Evolutionary conservation across 2,329 filamentous ascomycete genomes (phyloP).

Genomic region (Tolypocladium tropicale): DNA sequence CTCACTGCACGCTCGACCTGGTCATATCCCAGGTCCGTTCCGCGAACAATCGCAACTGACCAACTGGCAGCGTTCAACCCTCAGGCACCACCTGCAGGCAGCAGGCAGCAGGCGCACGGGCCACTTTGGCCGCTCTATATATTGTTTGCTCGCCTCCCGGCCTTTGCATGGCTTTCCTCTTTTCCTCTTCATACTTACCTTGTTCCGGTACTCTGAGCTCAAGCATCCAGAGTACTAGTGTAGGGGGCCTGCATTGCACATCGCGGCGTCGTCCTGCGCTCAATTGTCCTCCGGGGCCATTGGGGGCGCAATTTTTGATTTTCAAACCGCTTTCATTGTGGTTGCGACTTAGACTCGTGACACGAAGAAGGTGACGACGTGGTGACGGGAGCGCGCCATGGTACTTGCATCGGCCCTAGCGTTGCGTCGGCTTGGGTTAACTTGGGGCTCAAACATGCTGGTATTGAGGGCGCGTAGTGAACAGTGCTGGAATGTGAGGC

Average conservation of each 20-base stretch:
- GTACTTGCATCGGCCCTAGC: neutral
- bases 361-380: conserved; percentile 28
- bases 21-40: neutral
- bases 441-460: neutral
- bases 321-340: conserved; percentile 33
- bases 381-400: too few species aligned
- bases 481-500: too few species aligned
- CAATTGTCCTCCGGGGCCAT: conserved; percentile 43
- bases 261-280: conserved; percentile 35
- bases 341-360: conserved; percentile 22
- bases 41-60: neutral
- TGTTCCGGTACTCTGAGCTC: conserved; percentile 31
- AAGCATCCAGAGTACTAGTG: conserved; percentile 30
- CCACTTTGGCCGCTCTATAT: conserved; percentile 12
- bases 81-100: conserved; percentile 9
- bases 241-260: conserved; percentile 43
- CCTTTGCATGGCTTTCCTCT: conserved; percentile 12
- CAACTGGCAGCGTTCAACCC: neutral
- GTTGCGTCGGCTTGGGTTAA: neutral
- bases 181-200: conserved; percentile 42
- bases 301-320: conserved; percentile 40
- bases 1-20: neutral
- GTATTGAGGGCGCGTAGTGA: too few species aligned
- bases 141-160: neutral
- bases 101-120: conserved; percentile 9